Evolutionary conservation across 2,329 filamentous ascomycete genomes (phyloP), one percentile per base, ranked within the genome.

Genomic region (Xylaria sp.): DNA sequence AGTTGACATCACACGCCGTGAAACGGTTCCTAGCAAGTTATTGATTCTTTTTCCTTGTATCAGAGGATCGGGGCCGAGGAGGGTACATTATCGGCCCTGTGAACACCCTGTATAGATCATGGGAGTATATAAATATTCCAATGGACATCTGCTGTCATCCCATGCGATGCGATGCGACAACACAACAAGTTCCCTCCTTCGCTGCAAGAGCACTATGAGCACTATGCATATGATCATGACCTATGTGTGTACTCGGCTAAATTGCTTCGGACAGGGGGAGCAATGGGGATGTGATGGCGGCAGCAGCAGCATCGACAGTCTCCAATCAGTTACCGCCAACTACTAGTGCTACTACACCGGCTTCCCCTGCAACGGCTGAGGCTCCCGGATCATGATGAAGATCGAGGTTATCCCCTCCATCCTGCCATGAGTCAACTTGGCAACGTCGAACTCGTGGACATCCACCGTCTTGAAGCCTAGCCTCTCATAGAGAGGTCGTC

Each of bases 401-500:
- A 71, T 54, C 19, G 55, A 62, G 54, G 64, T 69, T 13, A 39
- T 7, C 2, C 60, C 69, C 2, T 63, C 57, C 2, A 55, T 53
- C 23, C 56, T 57, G 2, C 54, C 61, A n/a, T 42, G 37, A 5
- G 65, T 67, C 39, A 70, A 55, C 49, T 64, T 50, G 4, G 60
- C 34, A 11, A 69, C 57, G 18, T 71, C 65, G 42, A 70, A 67
- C 6, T 60, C 58, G 10, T 76, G 57, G 30, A 67, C 57, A 51
- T 75, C 75, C 1, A 76, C 66, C 49, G 71, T 66, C 54, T 65
- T 67, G 57, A 74, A 78, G 8, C 75, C 75, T 4, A 74, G 55
- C 61, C 72, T 73, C 62, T 69, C 65, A 60, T 78, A 78, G 11
- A 78, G 23, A 9, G 70, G 70, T 54, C 68, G 69, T 2, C 74